phyloP scores from a whole-genome alignment of 306 rosid genomes.

The Cicer pinnatifidum region DNA sequence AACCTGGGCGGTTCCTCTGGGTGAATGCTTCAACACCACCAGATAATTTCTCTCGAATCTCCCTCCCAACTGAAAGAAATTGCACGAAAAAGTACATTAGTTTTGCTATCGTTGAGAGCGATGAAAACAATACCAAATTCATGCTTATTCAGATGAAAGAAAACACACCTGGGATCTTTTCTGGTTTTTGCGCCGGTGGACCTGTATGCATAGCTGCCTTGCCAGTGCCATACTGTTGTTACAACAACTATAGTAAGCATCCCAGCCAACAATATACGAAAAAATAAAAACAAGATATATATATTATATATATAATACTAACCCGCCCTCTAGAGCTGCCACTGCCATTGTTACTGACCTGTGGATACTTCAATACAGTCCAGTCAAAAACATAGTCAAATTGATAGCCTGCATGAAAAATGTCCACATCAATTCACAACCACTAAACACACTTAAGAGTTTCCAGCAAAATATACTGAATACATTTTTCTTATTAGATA shows the following conservation, averaged over 20 bases:
- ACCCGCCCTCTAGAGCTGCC: slow-evolving; percentile 80
- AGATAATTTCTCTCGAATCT: slow-evolving; percentile 80
- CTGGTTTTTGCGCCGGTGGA: slow-evolving; percentile 73
- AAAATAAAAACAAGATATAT: slow-evolving; percentile 27
- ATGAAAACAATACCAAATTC: slow-evolving; percentile 26
- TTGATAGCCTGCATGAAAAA: slow-evolving; percentile 70
- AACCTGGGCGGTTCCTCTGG: slow-evolving; percentile 61
- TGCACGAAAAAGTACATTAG: slow-evolving; percentile 43
- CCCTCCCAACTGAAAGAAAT: slow-evolving; percentile 76
- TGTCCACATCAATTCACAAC: slow-evolving; percentile 39
- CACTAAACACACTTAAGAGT: slow-evolving; percentile 6
- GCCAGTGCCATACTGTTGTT: slow-evolving; percentile 68
- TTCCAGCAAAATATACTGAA: slow-evolving; percentile 32
- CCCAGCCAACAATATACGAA: slow-evolving; percentile 31
- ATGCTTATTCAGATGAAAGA: slow-evolving; percentile 41
- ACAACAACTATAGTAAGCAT: slow-evolving; percentile 46
- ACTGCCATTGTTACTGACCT: slow-evolving; percentile 42
- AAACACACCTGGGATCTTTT: slow-evolving; percentile 72
- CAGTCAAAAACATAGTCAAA: slow-evolving; percentile 91
- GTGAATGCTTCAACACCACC: slow-evolving; percentile 88
- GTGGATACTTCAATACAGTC: slow-evolving; percentile 87
- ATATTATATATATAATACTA: slow-evolving; percentile 35
- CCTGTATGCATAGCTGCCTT: slow-evolving; percentile 68
- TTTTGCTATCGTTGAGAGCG: slow-evolving; percentile 6
- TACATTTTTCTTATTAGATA: slow-evolving; percentile 15